A percentile compares a stretch with the other conserved stretches of the same genome.
Conservation (phyloP, 2,329 filamentous ascomycete genomes). For the Drechslerella stenobrocha region DNA sequence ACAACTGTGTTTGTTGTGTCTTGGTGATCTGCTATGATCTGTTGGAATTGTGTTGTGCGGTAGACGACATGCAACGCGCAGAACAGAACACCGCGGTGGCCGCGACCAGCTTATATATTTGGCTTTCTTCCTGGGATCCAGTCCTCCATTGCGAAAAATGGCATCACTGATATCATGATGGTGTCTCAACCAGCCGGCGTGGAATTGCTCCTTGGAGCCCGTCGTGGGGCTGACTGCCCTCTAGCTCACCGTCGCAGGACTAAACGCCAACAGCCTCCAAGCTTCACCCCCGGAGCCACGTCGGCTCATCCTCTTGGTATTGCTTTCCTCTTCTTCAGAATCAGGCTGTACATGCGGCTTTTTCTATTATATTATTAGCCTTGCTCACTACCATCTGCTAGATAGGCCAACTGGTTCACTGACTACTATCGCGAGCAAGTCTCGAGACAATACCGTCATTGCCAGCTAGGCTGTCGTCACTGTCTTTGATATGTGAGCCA, state of each 20-base stretch:
- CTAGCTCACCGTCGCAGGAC: slow-evolving; percentile 14
- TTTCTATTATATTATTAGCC: no score
- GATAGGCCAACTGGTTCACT: background rate
- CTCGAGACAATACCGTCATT: slow-evolving; percentile 38
- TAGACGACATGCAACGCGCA: slow-evolving; percentile 46
- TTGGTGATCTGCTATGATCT: slow-evolving; percentile 18
- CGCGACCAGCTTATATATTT: background rate
- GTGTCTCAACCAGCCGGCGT: background rate
- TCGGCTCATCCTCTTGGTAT: slow-evolving; percentile 39
- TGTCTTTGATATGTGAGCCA: slow-evolving; percentile 17
- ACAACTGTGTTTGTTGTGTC: background rate
- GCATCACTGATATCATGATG: no score
- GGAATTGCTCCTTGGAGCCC: background rate
- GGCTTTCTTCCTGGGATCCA: no score
- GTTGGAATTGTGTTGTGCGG: slow-evolving; percentile 42
- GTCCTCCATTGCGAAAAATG: no score
- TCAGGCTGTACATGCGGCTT: no score
- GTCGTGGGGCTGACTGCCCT: background rate
- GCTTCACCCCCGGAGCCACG: slow-evolving; percentile 21
- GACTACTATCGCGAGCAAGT: slow-evolving; percentile 22
- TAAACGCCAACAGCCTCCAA: slow-evolving; percentile 12
- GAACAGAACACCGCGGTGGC: background rate
- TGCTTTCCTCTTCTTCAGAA: slow-evolving; percentile 6
- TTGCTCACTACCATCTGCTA: no score
- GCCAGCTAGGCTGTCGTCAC: slow-evolving; percentile 34